phyloP scores from a whole-genome alignment of 2,329 filamentous ascomycete genomes.

The Clonostachys solani region DNA sequence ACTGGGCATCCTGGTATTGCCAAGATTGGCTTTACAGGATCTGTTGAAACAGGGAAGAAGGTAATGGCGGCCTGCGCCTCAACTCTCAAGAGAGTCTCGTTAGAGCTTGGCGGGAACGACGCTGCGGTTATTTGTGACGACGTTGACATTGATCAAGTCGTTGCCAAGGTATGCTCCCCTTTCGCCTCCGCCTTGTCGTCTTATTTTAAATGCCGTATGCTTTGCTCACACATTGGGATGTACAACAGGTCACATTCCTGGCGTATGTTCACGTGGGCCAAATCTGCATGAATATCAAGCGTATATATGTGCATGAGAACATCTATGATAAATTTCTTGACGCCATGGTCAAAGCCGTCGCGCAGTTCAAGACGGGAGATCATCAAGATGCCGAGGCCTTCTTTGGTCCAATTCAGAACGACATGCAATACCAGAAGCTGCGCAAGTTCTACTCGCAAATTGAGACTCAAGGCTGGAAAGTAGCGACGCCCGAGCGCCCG shows the following conservation, averaged over 20 bases:
- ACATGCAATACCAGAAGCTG: slow-evolving; percentile 58
- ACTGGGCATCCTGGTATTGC: slow-evolving; percentile 74
- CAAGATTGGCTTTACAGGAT: slow-evolving; percentile 92
- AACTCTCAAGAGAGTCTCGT: slow-evolving; percentile 77
- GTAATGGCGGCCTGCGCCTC: slow-evolving; percentile 83
- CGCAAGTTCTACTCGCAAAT: slow-evolving; percentile 38
- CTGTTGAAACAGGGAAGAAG: slow-evolving; percentile 79
- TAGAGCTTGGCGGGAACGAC: slow-evolving; percentile 94
- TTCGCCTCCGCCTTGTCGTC: not conserved
- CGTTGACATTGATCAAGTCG: slow-evolving; percentile 85
- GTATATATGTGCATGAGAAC: slow-evolving; percentile 53
- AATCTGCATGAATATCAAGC: slow-evolving; percentile 25
- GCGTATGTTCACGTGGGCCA: slow-evolving; percentile 6
- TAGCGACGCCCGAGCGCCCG: no score
- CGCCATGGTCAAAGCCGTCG: slow-evolving; percentile 13
- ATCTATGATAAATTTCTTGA: slow-evolving; percentile 50
- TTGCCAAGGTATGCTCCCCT: slow-evolving; percentile 39
- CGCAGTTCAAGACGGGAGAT: not conserved
- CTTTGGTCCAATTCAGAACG: slow-evolving; percentile 57
- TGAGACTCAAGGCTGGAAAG: slow-evolving; percentile 20
- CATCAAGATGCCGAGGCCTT: slow-evolving; percentile 12
- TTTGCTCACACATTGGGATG: not conserved
- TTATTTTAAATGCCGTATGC: not conserved
- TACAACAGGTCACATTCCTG: slow-evolving; percentile 10
- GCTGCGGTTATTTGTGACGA: slow-evolving; percentile 84